Conservation (phyloP, 2,329 filamentous ascomycete species). For the Magnaporthiopsis rhizophila region DNA sequence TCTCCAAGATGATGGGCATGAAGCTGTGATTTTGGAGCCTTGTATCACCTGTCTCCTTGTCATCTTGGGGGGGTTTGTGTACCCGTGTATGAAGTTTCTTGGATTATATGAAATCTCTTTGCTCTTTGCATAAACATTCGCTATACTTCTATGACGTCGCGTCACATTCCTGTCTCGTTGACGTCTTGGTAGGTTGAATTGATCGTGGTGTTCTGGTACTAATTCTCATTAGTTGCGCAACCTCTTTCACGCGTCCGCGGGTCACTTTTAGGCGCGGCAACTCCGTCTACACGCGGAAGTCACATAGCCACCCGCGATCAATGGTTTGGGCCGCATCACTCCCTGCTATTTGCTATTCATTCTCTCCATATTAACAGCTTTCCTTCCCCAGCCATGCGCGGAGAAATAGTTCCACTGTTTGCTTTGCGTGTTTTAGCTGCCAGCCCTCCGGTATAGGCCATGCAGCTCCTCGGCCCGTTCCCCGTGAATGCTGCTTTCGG, state of each 20-base stretch:
- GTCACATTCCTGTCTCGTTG: neutral
- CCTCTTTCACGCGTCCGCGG: too few relatives aligned
- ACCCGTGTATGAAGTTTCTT: constrained; percentile 4
- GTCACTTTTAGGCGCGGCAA: neutral
- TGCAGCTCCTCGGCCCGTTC: neutral
- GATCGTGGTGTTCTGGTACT: too few relatives aligned
- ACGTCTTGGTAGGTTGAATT: neutral
- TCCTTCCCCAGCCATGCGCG: too few relatives aligned
- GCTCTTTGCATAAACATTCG: neutral
- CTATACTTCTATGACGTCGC: neutral
- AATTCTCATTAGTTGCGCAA: too few relatives aligned
- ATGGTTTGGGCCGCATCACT: too few relatives aligned
- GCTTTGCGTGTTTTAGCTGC: neutral
- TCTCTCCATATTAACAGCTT: too few relatives aligned
- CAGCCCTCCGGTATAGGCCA: neutral
- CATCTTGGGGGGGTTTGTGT: neutral
- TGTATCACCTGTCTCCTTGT: neutral
- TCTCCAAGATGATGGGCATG: constrained; percentile 89
- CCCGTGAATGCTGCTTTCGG: neutral
- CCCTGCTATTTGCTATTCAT: too few relatives aligned
- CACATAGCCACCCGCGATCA: too few relatives aligned
- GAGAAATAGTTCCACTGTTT: neutral
- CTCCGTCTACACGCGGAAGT: too few relatives aligned
- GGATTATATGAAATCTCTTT: neutral
- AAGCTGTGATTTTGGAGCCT: constrained; percentile 59